These are phyloP conservation scores for Grigorovia transvaalensis DNA, from an alignment of 805 yeast genomes.

Conservation along the genomic window DNA sequence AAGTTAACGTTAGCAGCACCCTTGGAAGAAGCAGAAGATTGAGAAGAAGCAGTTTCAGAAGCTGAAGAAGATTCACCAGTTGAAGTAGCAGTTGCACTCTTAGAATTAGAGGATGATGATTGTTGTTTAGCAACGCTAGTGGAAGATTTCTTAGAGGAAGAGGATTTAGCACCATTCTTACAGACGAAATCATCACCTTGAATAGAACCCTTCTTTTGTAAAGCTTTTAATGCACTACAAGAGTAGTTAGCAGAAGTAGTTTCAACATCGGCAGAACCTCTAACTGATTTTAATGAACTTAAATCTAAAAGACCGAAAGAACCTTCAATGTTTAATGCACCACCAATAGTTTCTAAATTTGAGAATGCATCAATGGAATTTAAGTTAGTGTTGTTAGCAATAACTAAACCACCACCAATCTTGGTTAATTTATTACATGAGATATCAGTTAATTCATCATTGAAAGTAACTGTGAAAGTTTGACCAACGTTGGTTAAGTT, in stretches of 20 bases:
- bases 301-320: slow-evolving; percentile 70
- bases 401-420: slow-evolving; percentile 88
- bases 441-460: slow-evolving; percentile 58
- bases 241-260: slow-evolving; percentile 62
- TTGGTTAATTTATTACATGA: slow-evolving; percentile 60
- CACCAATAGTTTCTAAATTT: slow-evolving; percentile 62
- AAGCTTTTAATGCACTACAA: slow-evolving; percentile 64
- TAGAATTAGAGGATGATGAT: slow-evolving; percentile 21
- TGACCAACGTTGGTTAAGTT: slow-evolving; percentile 61
- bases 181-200: slow-evolving; percentile 84
- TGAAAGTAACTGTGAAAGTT: slow-evolving; percentile 64
- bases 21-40: slow-evolving; percentile 16
- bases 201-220: slow-evolving; percentile 70
- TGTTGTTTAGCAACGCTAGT: slow-evolving; percentile 16
- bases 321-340: slow-evolving; percentile 80
- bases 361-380: slow-evolving; percentile 62
- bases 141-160: slow-evolving; percentile 35
- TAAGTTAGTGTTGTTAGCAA: slow-evolving; percentile 76
- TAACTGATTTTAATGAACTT: slow-evolving; percentile 61
- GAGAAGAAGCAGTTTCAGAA: slow-evolving; percentile 5
- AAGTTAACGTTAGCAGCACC: slow-evolving; percentile 29
- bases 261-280: slow-evolving; percentile 85
- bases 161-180: slow-evolving; percentile 47
- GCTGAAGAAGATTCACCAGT: slow-evolving; percentile 13
- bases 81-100: slow-evolving; percentile 32